Evolutionary conservation across 768 basidiomycete species (phyloP), one percentile per base, ranked within the genome.

Genomic region (Lactifluus subvellereus): DNA sequence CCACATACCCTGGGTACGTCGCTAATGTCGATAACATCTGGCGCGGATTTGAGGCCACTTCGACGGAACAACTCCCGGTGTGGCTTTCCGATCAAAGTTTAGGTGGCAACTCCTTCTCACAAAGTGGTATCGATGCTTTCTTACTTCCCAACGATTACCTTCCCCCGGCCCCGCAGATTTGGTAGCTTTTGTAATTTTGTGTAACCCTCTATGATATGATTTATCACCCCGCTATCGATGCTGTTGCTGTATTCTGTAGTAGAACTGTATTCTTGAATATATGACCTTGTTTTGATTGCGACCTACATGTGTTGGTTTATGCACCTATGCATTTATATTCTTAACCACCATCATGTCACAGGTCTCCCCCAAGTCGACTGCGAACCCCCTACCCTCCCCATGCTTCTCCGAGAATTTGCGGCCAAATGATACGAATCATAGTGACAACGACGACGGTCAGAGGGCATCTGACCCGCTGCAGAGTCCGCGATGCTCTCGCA

Each of bases 31-130:
- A 91, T 49, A 80, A 81, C 64, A 90, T 91, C 61, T 88, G 86
- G 84, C 82, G 86, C 56, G 86, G 84, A 35, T 86, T 91, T 69
- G 88, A 89, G 71, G 78, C 80, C 73, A 85, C 84, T 22, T 76
- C 87, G 13, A 85, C 78, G 62, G 88, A 90, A 69, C 88, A 90
- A 68, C 77, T 91, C 10, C 90, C 91, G 20, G 85, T 92, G 32
- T 93, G 90, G 90, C 84, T 92, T 50, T 89, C 89, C 40, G 91
- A 93, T 72, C 87, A 89, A 72, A 89, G 81, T 67, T 74, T 92
- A 2, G 91, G 90, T 50, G 90, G 88, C 54, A 82, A 77, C 68
- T 82, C 84, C 8, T 88, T 91, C 74, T 80, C 84, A 37, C 88
- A 90, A 72, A 82, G 88, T 69, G 91, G 91, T 65, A 89, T 93